Conservation (phyloP, 305 asterid species). For the Solanum hybrid region DNA sequence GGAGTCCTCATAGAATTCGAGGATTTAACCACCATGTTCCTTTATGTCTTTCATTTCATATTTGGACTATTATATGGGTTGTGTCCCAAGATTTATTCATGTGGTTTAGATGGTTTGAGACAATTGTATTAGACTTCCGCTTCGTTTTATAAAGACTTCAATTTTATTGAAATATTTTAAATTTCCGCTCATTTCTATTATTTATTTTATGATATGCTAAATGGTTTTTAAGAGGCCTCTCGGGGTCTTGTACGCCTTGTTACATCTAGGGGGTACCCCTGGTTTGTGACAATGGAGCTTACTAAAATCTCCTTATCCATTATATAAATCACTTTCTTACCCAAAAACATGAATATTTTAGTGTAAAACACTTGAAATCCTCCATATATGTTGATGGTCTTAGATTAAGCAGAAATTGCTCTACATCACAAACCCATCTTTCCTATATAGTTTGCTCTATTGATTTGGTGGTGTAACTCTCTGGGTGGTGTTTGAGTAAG, state of each 20-base stretch:
- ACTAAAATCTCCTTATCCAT: too few relatives aligned
- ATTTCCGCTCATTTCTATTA: too few relatives aligned
- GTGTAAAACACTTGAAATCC: not conserved
- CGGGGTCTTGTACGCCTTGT: not conserved
- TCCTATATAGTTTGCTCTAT: not conserved
- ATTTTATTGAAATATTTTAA: too few relatives aligned
- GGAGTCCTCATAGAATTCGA: not conserved
- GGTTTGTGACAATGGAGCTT: not conserved
- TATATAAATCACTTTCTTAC: too few relatives aligned
- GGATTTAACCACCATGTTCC: not conserved
- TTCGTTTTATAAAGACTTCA: not conserved
- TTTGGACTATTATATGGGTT: not conserved
- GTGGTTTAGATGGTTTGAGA: not conserved
- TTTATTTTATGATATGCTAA: not conserved
- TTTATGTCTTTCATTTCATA: not conserved
- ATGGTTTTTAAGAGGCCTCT: not conserved
- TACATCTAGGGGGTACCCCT: not conserved
- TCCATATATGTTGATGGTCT: not conserved
- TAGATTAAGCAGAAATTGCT: not conserved
- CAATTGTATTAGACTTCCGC: not conserved
- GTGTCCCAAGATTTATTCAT: not conserved
- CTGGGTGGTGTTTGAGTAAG: not conserved
- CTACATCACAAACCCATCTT: not conserved
- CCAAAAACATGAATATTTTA: too few relatives aligned
- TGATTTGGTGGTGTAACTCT: not conserved